Evolutionary conservation across 139 green algal species (phyloP), one percentile per base, ranked within the genome.

Genomic region (Tetratostichococcus sp.): DNA sequence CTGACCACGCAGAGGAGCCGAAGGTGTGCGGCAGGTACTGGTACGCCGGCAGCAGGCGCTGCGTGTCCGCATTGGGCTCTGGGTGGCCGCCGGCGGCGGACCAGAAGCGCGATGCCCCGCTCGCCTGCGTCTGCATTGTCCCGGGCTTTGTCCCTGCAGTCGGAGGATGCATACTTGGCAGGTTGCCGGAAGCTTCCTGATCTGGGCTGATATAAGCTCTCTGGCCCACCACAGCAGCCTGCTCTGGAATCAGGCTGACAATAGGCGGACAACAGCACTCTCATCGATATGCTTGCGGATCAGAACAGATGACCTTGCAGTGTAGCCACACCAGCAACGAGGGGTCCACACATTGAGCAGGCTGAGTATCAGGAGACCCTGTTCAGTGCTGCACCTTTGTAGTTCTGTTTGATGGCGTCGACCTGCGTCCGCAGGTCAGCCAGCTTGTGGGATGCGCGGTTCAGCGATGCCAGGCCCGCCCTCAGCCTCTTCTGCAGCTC

Each of bases 91-190:
- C 30, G 42, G 30, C 76, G 14, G 43, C 25, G 30, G 66, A 34
- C 71, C 71, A 81, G 50, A 81, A 81, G 28, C 65, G 65, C 50
- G 62, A 74, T 4, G 65, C 39, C 0, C 70, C 76, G 2, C 69
- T 32, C 6, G 57, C 50, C 3, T 35, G 50, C 19, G 50, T 8
- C 50, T 62, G 50, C 50, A 26, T 17, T 5, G 19, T 26, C 17
- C 50, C 50, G 22, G 50, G 50, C 50, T 26, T 23, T 26, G 50
- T 62, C 17, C 50, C 50, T 62, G 50, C 50, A n/a, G n/a, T n/a
- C n/a, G n/a, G n/a, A n/a, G n/a, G n/a, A n/a, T n/a, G n/a, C n/a
- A n/a, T n/a, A n/a, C n/a, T n/a, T n/a, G n/a, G n/a, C n/a, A n/a
- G n/a, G n/a, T n/a, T n/a, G n/a, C n/a, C n/a, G n/a, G n/a, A n/a